Conservation (phyloP, 345 rosid species). For the Theobroma cacao region DNA sequence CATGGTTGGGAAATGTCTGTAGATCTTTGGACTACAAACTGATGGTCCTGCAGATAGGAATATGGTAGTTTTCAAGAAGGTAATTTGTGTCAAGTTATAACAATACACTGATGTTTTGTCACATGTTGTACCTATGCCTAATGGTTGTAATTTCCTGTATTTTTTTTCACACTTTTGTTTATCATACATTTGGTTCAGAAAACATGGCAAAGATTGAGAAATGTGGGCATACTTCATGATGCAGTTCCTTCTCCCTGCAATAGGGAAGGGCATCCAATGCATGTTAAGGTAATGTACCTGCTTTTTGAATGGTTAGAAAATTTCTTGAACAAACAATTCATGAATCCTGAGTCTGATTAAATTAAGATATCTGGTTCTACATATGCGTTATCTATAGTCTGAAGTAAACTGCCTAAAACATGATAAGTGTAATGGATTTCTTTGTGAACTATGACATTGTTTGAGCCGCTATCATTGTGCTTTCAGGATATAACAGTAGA, state of each 20-base stretch:
- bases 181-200: slow-evolving; percentile 42
- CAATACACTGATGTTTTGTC: neutral
- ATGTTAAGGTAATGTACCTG: slow-evolving; percentile 54
- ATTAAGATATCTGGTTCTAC: neutral
- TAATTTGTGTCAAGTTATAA: neutral
- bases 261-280: slow-evolving; percentile 79
- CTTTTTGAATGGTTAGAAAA: neutral
- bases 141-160: neutral
- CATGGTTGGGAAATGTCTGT: neutral
- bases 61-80: neutral
- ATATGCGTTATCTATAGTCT: neutral
- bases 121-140: neutral
- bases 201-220: slow-evolving; percentile 80
- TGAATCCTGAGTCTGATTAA: neutral
- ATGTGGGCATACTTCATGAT: slow-evolving; percentile 56
- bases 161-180: neutral
- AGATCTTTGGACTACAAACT: neutral
- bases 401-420: neutral
- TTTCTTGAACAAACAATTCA: neutral
- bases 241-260: slow-evolving; percentile 76
- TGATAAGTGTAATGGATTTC: neutral
- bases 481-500: neutral
- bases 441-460: neutral
- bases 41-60: neutral
- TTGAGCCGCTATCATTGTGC: neutral